Evolutionary conservation across 1,284 basidiomycete genomes (phyloP), one percentile per base, ranked within the genome.

Genomic region (Malassezia nana): DNA sequence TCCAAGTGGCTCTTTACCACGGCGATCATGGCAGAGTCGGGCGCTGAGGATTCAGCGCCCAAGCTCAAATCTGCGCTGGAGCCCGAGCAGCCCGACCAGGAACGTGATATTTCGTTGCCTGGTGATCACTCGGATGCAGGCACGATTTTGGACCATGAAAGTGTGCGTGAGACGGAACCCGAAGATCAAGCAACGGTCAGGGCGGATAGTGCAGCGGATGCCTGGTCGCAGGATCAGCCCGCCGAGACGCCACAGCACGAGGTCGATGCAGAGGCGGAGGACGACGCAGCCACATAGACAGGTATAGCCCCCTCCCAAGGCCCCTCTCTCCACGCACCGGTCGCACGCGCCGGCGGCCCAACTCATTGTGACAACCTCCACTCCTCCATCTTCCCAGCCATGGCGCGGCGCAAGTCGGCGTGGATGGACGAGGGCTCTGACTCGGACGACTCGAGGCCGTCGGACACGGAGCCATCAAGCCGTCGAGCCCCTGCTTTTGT

Each of bases 381-480:
- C 35, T 12, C 33, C 16, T 33, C 20, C 46, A 22, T 26, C 15
- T 26, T 20, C 2, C 24, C 49, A 31, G 35, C 46, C 38, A 55
- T 55, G 53, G 47, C 53, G 28, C 53, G 53, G 18, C 41, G 47
- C 32, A 44, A 33, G 33, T 22, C 32, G 20, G 32, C 16, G 26
- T 44, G 32, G 9, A 15, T 46, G 20, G 42, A 49, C 31, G 53
- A 55, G 53, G 53, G 53, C 18, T 30, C 41, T 18, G 53, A 55
- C 39, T 55, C 53, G 16, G 46, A 41, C 29, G 53, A 55, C 43
- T 49, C 46, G n/a, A 25, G 29, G 26, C 31, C 42, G 15, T 46
- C 47, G 24, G 28, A 39, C 12, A 47, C 24, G 13, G 41, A 38
- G 13, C 26, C 26, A 16, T 26, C 29, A 10, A n/a, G 26, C 3